Evolutionary conservation across 2,329 filamentous ascomycete species (phyloP).

Genomic region (Colletotrichum australisinense): DNA sequence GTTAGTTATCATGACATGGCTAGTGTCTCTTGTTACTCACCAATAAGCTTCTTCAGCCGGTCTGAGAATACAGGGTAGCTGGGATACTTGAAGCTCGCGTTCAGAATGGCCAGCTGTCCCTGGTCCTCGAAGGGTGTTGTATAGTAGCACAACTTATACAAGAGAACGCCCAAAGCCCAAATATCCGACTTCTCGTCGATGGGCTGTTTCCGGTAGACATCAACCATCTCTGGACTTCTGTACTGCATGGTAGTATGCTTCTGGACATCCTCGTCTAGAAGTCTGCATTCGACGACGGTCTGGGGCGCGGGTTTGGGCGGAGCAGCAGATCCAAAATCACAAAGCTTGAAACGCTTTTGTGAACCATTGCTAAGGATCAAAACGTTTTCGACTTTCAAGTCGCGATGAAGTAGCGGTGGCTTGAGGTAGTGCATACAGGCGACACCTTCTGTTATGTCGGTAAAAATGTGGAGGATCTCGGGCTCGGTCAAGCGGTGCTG

Average conservation of each 20-base stretch:
- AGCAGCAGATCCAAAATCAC: constrained; percentile 96
- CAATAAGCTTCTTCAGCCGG: constrained; percentile 88
- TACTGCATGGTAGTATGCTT: constrained; percentile 98
- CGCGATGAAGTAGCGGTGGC: constrained; percentile 89
- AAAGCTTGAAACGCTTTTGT: constrained; percentile 90
- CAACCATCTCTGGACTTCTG: constrained; percentile 97
- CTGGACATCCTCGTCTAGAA: constrained; percentile 97
- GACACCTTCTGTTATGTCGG: constrained; percentile 94
- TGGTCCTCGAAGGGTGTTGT: constrained; percentile 99
- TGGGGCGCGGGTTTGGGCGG: constrained; percentile 85
- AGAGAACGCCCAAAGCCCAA: constrained; percentile 92
- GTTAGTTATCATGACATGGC: constrained; percentile 37
- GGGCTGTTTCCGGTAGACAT: constrained; percentile 94
- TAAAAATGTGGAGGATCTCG: constrained; percentile 97
- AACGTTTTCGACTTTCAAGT: constrained; percentile 98
- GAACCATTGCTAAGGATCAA: constrained; percentile 79
- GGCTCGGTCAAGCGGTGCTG: constrained; percentile 97
- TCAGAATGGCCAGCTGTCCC: constrained; percentile 95
- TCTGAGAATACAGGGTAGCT: constrained; percentile 91
- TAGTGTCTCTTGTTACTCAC: constrained; percentile 55
- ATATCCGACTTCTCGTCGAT: constrained; percentile 99
- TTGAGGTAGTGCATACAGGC: constrained; percentile 99
- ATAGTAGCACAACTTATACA: constrained; percentile 99
- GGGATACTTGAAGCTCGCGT: constrained; percentile 93
- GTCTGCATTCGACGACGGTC: constrained; percentile 86